Evolutionary conservation across 495 filamentous ascomycete genomes (phyloP).

Genomic region (Beverwykella pulmonaria): DNA sequence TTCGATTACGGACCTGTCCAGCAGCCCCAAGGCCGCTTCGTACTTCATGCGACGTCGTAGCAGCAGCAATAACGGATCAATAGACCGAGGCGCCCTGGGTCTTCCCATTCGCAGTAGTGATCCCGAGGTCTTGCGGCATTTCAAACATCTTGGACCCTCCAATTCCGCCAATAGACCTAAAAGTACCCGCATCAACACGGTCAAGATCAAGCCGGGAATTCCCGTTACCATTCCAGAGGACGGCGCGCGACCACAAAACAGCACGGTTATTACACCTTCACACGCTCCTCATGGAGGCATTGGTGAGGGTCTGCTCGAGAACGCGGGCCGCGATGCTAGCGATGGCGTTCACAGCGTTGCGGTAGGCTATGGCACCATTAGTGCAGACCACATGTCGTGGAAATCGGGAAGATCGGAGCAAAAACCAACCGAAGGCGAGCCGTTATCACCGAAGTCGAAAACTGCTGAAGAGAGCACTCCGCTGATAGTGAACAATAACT

Average conservation of each 20-base stretch:
- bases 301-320: conserved; percentile 55
- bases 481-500: conserved; percentile 15
- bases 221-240: conserved; percentile 29
- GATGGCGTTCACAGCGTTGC: conserved; percentile 71
- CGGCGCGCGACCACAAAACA: not conserved
- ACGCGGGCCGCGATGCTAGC: conserved; percentile 59
- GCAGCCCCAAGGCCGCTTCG: conserved; percentile 40
- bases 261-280: conserved; percentile 3
- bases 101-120: conserved; percentile 43
- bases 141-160: conserved; percentile 89
- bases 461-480: conserved; percentile 10
- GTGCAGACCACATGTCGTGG: conserved; percentile 40
- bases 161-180: conserved; percentile 85
- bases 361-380: conserved; percentile 65
- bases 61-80: conserved; percentile 37
- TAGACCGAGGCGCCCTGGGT: conserved; percentile 17
- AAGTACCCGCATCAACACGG: conserved; percentile 78
- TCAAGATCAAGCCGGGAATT: conserved; percentile 82
- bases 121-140: conserved; percentile 74
- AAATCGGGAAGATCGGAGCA: not conserved
- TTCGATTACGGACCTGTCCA: conserved; percentile 11
- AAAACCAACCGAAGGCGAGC: conserved; percentile 3
- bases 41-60: conserved; percentile 51
- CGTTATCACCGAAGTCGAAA: conserved; percentile 23
- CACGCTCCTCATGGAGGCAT: conserved; percentile 53